Percentiles rank a stretch among this genome's conserved stretches.
Evolutionary conservation across 768 basidiomycete species (phyloP).

Genomic region (Cystobasidium onofrii): DNA sequence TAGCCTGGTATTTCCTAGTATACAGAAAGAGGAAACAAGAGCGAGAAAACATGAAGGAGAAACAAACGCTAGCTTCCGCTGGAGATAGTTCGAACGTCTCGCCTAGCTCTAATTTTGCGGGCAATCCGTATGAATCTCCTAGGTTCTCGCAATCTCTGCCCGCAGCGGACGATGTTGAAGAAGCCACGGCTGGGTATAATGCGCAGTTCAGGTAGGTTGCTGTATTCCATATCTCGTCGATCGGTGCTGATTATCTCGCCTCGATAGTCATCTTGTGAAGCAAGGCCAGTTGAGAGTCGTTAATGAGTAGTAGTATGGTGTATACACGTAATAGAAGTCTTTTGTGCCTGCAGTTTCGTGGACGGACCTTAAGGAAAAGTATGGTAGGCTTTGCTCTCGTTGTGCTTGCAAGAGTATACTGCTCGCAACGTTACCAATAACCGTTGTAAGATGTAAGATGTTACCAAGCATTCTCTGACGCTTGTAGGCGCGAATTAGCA

Average conservation of each 20-base stretch:
- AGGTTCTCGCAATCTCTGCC: neutral
- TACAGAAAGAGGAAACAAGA: conserved; percentile 5
- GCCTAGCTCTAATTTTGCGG: neutral
- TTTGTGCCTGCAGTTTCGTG: too few relatives aligned
- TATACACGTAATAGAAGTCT: neutral
- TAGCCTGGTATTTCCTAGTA: conserved; percentile 26
- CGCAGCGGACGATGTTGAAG: conserved; percentile 11
- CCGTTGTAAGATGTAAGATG: too few relatives aligned
- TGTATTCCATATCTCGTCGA: neutral
- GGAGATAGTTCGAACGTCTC: neutral
- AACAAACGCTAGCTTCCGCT: neutral
- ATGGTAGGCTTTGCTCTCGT: too few relatives aligned
- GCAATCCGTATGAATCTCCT: neutral
- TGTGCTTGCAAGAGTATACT: too few relatives aligned
- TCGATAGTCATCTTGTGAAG: conserved; percentile 1
- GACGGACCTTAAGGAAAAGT: neutral
- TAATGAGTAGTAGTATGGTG: neutral
- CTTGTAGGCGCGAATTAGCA: too few relatives aligned
- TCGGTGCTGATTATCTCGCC: neutral
- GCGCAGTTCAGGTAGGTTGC: conserved; percentile 3
- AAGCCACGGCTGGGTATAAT: conserved; percentile 4
- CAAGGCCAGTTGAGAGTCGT: neutral
- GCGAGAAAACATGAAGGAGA: conserved; percentile 17
- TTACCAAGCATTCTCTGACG: too few relatives aligned
- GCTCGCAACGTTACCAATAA: too few relatives aligned